Percentiles rank a stretch among this genome's conserved stretches.
phyloP scores from a whole-genome alignment of 129 eudicot species.

The Calendula officinalis region DNA sequence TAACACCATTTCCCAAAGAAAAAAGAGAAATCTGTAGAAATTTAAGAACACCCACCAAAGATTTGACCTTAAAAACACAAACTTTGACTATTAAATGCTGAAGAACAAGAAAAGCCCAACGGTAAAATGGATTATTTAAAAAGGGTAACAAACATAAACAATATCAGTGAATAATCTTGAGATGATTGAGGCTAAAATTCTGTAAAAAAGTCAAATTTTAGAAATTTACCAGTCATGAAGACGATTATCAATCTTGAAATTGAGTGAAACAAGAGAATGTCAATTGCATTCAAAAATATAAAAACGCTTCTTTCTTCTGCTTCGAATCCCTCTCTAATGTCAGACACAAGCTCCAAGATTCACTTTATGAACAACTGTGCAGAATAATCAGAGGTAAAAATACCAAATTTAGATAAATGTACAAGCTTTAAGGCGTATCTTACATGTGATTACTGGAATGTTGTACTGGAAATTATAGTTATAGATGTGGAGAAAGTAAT shows the following conservation, averaged over 20 bases:
- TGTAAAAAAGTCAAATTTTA: not conserved
- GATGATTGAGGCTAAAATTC: not conserved
- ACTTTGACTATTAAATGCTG: constrained; percentile 11
- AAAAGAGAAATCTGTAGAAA: constrained; percentile 13
- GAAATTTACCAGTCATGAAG: constrained; percentile 14
- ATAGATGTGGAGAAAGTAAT: constrained; percentile 9
- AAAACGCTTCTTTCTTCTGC: constrained; percentile 36
- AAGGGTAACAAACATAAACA: constrained; percentile 5
- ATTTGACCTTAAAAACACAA: constrained; percentile 20
- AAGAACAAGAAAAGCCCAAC: constrained; percentile 1
- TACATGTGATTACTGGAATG: not conserved
- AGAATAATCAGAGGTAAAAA: not conserved
- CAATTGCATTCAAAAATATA: constrained; percentile 44
- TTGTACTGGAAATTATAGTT: constrained; percentile 1
- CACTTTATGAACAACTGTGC: constrained; percentile 26
- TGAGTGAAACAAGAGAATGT: constrained; percentile 29
- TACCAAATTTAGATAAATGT: not conserved
- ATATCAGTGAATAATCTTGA: constrained; percentile 22
- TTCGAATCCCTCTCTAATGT: constrained; percentile 36
- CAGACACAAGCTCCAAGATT: constrained; percentile 51
- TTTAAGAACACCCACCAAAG: constrained; percentile 9
- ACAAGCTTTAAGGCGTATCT: not conserved
- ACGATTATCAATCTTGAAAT: constrained; percentile 29
- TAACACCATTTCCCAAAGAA: not conserved
- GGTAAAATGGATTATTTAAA: constrained; percentile 6